Base-by-base conservation (phyloP, 148 eudicot species). In the Camellia japonica region DNA sequence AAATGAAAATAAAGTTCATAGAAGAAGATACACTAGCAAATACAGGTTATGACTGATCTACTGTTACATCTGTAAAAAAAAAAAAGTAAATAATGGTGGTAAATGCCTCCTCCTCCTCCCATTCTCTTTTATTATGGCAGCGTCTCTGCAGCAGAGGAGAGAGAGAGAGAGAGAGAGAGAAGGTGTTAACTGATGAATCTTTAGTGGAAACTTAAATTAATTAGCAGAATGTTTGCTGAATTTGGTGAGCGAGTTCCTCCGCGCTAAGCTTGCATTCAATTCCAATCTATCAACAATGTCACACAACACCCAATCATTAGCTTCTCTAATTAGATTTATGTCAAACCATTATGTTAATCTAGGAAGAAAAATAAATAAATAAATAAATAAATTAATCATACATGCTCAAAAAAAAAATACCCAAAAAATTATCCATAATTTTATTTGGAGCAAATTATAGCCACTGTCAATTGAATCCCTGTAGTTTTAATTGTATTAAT, bases 241-340 rank as follows among this genome's bases (percentile, higher is more conserved):
- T 88, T 71, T 89, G 97, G 71, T 90, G 91, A 60, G 98, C 98
- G 30, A 94, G 92, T 79, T 94, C 98, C 81, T 93, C 97, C 2
- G 92, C 98, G 78, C 98, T 94, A 19, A 95, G 89, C 77, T 88
- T 89, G 88, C 98, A 95, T 84, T 95, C 94, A 81, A 95, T 90
- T 86, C 98, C 98, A 84, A 94, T 89, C 98, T 94, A 87, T 1
- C 47, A 46, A 8, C 11, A 58, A 61, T 38, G 63, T 12, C 63
- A 54, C 52, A 49, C 7, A 49, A 49, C 7, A 49, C 52, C 52
- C 52, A 49, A 49, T 2, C 7, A 5, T 49, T 49, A 49, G 52
- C 52, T 49, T 49, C 52, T 4, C 5, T 49, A 49, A 49, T 4
- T 49, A 49, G 52, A 49, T 49, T 49, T 49, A 49, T 49, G 52